Percentiles rank a stretch among this genome's conserved stretches.
These are phyloP conservation scores for Macrocybe gigantea DNA, from an alignment of 768 basidiomycete genomes.

Conservation along the genomic window DNA sequence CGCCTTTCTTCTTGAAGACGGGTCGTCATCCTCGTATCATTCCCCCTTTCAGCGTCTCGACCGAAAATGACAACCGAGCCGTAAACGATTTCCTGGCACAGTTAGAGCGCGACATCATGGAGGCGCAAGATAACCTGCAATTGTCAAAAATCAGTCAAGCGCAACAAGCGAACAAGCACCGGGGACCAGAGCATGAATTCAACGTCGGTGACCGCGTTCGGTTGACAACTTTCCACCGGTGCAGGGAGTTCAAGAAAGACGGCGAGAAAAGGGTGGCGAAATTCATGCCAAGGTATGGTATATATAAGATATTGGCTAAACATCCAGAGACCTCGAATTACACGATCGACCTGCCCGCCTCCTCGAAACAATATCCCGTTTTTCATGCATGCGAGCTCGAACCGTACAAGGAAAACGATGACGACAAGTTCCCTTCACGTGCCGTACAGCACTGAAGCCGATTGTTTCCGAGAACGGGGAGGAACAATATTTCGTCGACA, in stretches of 20 bases:
- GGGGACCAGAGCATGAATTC: too few species aligned
- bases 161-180: not conserved
- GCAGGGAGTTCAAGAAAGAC: constrained; percentile 16
- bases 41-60: not conserved
- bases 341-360: constrained; percentile 14
- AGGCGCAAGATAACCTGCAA: not conserved
- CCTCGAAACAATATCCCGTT: constrained; percentile 14
- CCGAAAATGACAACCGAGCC: not conserved
- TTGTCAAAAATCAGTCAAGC: not conserved
- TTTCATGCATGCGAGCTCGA: constrained; percentile 28
- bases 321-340: constrained; percentile 15
- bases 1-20: constrained; percentile 2
- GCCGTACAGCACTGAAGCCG: constrained; percentile 8
- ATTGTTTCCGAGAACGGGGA: constrained; percentile 17
- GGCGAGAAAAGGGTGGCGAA: constrained; percentile 21
- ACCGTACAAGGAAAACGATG: constrained; percentile 21
- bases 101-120: not conserved
- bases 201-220: constrained; percentile 18
- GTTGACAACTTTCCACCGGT: constrained; percentile 18
- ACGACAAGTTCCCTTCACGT: constrained; percentile 19
- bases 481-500: constrained; percentile 15
- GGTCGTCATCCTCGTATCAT: not conserved
- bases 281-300: constrained; percentile 28
- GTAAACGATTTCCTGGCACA: not conserved
- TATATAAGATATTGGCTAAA: constrained; percentile 13